phyloP scores from a whole-genome alignment of 768 basidiomycete species.

The Phallus indusiatus region DNA sequence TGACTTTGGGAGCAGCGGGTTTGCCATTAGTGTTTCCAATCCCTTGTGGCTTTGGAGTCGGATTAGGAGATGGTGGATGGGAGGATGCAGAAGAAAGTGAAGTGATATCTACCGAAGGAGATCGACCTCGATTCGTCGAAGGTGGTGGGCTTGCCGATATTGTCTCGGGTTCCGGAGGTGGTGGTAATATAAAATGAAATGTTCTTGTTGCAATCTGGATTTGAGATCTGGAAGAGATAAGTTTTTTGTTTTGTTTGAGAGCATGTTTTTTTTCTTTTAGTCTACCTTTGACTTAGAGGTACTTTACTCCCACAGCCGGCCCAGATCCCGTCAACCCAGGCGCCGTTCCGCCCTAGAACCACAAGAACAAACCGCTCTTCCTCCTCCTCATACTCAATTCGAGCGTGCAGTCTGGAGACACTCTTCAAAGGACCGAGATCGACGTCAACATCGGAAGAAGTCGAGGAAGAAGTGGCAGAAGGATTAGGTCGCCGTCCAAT shows the following conservation, averaged over 20 bases:
- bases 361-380: constrained; percentile 81
- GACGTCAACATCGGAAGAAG: constrained; percentile 61
- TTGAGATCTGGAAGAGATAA: constrained; percentile 12
- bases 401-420: constrained; percentile 93
- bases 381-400: constrained; percentile 88
- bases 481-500: constrained; percentile 83
- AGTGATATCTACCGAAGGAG: constrained; percentile 75
- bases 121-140: constrained; percentile 53
- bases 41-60: constrained; percentile 30
- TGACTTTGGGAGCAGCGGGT: constrained; percentile 42
- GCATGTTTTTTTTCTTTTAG: too few species aligned
- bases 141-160: constrained; percentile 73
- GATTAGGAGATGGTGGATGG: constrained; percentile 46
- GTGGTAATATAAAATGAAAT: constrained; percentile 94
- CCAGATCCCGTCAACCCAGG: constrained; percentile 98
- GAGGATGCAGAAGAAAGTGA: constrained; percentile 78
- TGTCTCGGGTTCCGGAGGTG: constrained; percentile 68
- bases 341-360: constrained; percentile 94
- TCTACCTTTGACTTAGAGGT: constrained; percentile 75
- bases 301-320: constrained; percentile 79
- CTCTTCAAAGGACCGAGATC: constrained; percentile 96
- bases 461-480: constrained; percentile 28
- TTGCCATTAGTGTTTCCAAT: constrained; percentile 32
- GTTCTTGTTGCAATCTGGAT: constrained; percentile 90
- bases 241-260: too few species aligned